Evolutionary conservation across 1,284 basidiomycete species (phyloP).

Genomic region (Tilletia setariae): DNA sequence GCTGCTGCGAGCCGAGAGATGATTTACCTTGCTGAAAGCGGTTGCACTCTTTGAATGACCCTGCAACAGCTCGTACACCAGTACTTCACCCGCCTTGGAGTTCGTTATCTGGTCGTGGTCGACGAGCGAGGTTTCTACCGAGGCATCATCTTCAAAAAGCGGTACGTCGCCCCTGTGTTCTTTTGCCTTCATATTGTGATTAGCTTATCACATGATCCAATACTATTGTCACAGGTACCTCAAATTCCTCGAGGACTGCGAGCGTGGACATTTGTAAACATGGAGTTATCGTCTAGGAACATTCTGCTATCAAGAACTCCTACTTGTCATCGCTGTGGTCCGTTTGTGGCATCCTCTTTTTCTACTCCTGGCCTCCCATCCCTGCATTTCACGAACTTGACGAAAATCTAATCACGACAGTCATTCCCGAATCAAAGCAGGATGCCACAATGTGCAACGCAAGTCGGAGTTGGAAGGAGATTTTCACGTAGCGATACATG

Average conservation of each 20-base stretch:
- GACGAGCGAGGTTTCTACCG: conserved; percentile 79
- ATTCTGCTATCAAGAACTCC: neutral
- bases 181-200: neutral
- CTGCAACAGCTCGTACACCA: conserved; percentile 68
- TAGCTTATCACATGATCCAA: neutral
- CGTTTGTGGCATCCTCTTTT: too few relatives aligned
- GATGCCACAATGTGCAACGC: too few relatives aligned
- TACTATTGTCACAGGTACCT: neutral
- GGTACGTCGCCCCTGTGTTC: conserved; percentile 57
- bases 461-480: too few relatives aligned
- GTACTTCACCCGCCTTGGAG: conserved; percentile 44
- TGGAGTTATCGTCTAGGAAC: neutral
- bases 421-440: too few relatives aligned
- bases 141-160: conserved; percentile 88
- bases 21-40: neutral
- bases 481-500: too few relatives aligned
- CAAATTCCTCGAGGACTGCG: conserved; percentile 13
- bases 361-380: too few relatives aligned
- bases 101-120: conserved; percentile 63
- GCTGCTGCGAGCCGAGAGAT: too few relatives aligned
- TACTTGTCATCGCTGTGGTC: too few relatives aligned
- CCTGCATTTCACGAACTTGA: too few relatives aligned
- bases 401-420: too few relatives aligned
- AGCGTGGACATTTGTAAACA: conserved; percentile 9
- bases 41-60: neutral